Evolutionary conservation across 1,284 basidiomycete species (phyloP).

Genomic region (Naganishia liquefaciens): DNA sequence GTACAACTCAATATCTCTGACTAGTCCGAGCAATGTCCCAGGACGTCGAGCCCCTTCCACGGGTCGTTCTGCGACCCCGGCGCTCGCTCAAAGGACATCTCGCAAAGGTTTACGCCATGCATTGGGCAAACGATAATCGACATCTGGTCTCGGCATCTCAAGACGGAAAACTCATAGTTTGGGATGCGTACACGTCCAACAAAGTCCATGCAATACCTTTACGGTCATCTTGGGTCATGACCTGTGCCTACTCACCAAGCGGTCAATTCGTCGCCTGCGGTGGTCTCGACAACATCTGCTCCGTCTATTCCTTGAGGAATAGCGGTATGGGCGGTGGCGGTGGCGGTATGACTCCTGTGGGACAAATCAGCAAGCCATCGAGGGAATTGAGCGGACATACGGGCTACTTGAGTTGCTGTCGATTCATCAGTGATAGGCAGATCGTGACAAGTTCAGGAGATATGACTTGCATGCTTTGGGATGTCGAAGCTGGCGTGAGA

Average conservation of each 20-base stretch:
- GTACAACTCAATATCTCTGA: not conserved
- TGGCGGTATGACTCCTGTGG: slow-evolving; percentile 44
- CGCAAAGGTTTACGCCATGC: slow-evolving; percentile 99
- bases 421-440: slow-evolving; percentile 97
- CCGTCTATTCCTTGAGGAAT: slow-evolving; percentile 80
- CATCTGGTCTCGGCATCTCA: slow-evolving; percentile 98
- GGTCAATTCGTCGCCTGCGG: slow-evolving; percentile 97
- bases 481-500: slow-evolving; percentile 92
- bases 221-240: slow-evolving; percentile 99
- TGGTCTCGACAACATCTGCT: slow-evolving; percentile 98
- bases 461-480: slow-evolving; percentile 99
- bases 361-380: slow-evolving; percentile 57
- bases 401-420: slow-evolving; percentile 95
- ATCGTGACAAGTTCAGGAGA: slow-evolving; percentile 96
- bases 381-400: slow-evolving; percentile 95
- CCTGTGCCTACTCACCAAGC: slow-evolving; percentile 95
- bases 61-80: slow-evolving; percentile 92
- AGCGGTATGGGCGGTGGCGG: slow-evolving; percentile 57
- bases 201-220: slow-evolving; percentile 99
- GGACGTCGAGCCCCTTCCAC: slow-evolving; percentile 90
- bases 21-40: slow-evolving; percentile 94
- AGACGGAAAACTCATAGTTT: slow-evolving; percentile 98
- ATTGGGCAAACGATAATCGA: slow-evolving; percentile 94
- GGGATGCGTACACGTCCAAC: slow-evolving; percentile 99
- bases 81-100: slow-evolving; percentile 94